Evolutionary conservation across 2,329 filamentous ascomycete genomes (phyloP), one percentile per base, ranked within the genome.

Genomic region (Alternaria gansuensis): DNA sequence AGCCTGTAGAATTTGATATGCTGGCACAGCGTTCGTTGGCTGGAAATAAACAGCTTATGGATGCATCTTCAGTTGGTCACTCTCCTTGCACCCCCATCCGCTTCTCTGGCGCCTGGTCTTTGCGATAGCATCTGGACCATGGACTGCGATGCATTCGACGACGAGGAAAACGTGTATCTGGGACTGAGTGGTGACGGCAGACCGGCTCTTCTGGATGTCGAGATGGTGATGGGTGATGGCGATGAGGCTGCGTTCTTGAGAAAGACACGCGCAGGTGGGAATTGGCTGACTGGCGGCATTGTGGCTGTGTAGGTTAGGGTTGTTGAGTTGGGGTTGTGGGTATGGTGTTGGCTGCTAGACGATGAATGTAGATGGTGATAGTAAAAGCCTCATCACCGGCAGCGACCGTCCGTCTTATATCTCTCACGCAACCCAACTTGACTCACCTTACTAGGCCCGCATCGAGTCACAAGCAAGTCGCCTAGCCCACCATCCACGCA

Each of bases 241-340:
- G 62, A 45, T 5, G 51, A 41, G 10, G 54, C 21, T 21, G 60
- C 49, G 5, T 57, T 62, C 51, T 75, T 73, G 53, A 75, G 59
- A 52, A 73, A 75, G 62, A 74, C 70, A 21, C 72, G 66, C 5
- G 72, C 72, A 10, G 72, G 71, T 13, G 72, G 72, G 55, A 75
- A 73, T 65, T 73, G 70, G 60, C 70, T 73, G 57, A 75, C 63
- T 54, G 72, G 63, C 67, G 72, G 72, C 72, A 75, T 75, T 46
- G 33, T 59, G 43, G 28, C 37, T 5, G 51, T 37, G 36, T 34
- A 14, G 26, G 17, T 40, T 40, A 14, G 10, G 9, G 37, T 40
- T 40, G 21, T 3, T 5, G 24, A 21, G 37, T 23, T 24, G 28
- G 45, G 45, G 10, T 50, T 49, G 48, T 21, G 45, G 14, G 24